Percentiles rank a stretch among this genome's conserved stretches.
These are phyloP conservation scores for Diplodia intermedia DNA, from an alignment of 2,329 filamentous ascomycete species.

Conservation along the genomic window DNA sequence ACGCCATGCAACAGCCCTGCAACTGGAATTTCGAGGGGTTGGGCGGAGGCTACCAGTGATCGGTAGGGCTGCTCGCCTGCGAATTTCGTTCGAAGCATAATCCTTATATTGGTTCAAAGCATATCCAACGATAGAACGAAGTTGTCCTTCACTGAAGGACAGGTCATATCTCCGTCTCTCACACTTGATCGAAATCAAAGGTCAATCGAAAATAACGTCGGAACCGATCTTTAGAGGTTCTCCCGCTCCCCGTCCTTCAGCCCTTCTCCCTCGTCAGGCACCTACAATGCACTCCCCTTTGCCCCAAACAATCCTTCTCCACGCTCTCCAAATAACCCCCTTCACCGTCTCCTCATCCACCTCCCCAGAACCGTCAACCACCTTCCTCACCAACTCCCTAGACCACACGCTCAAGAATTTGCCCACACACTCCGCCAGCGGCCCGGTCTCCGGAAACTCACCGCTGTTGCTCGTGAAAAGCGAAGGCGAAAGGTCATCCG, in stretches of 20 bases:
- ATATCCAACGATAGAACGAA: not conserved
- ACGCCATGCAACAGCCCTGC: constrained; percentile 9
- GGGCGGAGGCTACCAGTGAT: constrained; percentile 6
- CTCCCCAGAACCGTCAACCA: not conserved
- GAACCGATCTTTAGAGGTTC: not conserved
- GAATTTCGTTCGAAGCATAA: not conserved
- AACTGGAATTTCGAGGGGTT: constrained; percentile 8
- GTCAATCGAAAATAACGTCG: not conserved
- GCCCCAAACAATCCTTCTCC: not conserved
- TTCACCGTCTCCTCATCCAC: not conserved
- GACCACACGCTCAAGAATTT: not conserved
- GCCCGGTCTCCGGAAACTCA: not conserved
- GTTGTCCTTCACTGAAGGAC: not conserved
- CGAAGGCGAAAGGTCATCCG: not conserved
- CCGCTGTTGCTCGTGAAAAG: not conserved
- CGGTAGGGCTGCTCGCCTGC: not conserved
- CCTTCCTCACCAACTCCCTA: not conserved
- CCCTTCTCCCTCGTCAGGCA: not conserved
- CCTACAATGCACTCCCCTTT: not conserved
- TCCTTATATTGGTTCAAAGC: not conserved
- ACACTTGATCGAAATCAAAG: not conserved
- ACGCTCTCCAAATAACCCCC: not conserved
- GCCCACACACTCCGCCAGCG: not conserved
- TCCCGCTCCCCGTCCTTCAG: not conserved
- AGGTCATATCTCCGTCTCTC: not conserved